These are phyloP conservation scores for Mortierella sp. DNA, from an alignment of 371 early-diverging fungal genomes.

Conservation along the genomic window DNA sequence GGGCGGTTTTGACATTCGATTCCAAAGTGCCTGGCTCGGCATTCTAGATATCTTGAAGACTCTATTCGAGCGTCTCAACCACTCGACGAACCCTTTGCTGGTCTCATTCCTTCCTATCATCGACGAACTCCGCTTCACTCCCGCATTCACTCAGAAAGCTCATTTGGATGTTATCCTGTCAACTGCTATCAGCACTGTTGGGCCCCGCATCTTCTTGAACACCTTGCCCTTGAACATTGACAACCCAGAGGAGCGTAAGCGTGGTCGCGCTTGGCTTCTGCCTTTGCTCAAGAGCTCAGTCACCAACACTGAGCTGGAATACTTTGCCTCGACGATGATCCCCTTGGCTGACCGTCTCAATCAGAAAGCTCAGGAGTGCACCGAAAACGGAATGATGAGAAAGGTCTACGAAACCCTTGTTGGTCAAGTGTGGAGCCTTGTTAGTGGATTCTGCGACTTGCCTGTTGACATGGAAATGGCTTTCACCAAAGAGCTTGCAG, in stretches of 20 bases:
- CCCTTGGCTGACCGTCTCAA: constrained; percentile 84
- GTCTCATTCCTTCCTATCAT: constrained; percentile 70
- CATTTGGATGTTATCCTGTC: constrained; percentile 87
- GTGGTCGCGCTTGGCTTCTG: constrained; percentile 85
- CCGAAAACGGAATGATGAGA: constrained; percentile 79
- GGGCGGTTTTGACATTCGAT: constrained; percentile 78
- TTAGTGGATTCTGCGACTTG: constrained; percentile 86
- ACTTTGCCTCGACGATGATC: constrained; percentile 75
- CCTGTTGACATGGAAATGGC: constrained; percentile 79
- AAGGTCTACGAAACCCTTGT: constrained; percentile 92
- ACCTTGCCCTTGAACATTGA: constrained; percentile 91
- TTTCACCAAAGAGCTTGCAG: constrained; percentile 73
- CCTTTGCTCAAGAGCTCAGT: constrained; percentile 82
- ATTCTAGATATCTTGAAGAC: constrained; percentile 81
- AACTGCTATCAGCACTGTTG: constrained; percentile 83
- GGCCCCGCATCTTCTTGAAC: constrained; percentile 81
- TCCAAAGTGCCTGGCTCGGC: constrained; percentile 84
- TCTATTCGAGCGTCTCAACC: constrained; percentile 80
- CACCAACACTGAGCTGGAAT: constrained; percentile 82
- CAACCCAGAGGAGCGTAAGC: constrained; percentile 55
- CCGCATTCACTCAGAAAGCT: constrained; percentile 84
- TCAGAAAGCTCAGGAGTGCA: constrained; percentile 70
- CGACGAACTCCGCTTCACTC: constrained; percentile 84
- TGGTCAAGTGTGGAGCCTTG: constrained; percentile 90
- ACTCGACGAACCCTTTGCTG: constrained; percentile 70